These are phyloP conservation scores for Elsinoe necatrix DNA, from an alignment of 2,329 filamentous ascomycete genomes.

Conservation along the genomic window DNA sequence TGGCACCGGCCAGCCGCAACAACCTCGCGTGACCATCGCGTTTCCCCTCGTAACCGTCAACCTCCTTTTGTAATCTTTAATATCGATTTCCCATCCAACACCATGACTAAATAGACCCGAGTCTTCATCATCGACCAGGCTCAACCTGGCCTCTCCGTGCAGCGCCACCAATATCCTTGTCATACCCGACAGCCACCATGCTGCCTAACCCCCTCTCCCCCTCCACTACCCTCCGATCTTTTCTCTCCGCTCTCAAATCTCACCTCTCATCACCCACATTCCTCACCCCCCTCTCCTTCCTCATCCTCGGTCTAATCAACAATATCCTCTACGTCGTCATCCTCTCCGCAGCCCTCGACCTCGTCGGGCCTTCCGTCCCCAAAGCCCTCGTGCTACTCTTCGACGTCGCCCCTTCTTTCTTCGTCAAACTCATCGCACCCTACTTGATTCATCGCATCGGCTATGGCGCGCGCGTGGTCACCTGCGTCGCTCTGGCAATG, in stretches of 20 bases:
- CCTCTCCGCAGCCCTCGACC: conserved; percentile 86
- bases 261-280: not conserved
- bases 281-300: conserved; percentile 9
- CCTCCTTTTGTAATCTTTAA: not conserved
- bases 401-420: conserved; percentile 82
- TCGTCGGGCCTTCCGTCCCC: conserved; percentile 76
- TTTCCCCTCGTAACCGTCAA: not conserved
- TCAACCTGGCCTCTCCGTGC: not conserved
- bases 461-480: conserved; percentile 64
- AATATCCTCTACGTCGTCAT: conserved; percentile 98
- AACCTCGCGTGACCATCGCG: conserved; percentile 7
- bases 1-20: conserved; percentile 7
- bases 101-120: not conserved
- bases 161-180: not conserved
- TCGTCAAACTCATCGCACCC: conserved; percentile 78
- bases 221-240: conserved; percentile 9
- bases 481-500: conserved; percentile 69
- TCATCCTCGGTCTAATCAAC: conserved; percentile 63
- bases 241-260: not conserved
- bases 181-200: not conserved
- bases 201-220: conserved; percentile 15
- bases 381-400: conserved; percentile 90
- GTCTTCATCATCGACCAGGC: not conserved
- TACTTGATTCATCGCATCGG: conserved; percentile 89
- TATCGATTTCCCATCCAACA: not conserved